These are phyloP conservation scores for Zygosaccharomyces pseudobailii DNA, from an alignment of 1,139 yeast genomes.

Conservation along the genomic window DNA sequence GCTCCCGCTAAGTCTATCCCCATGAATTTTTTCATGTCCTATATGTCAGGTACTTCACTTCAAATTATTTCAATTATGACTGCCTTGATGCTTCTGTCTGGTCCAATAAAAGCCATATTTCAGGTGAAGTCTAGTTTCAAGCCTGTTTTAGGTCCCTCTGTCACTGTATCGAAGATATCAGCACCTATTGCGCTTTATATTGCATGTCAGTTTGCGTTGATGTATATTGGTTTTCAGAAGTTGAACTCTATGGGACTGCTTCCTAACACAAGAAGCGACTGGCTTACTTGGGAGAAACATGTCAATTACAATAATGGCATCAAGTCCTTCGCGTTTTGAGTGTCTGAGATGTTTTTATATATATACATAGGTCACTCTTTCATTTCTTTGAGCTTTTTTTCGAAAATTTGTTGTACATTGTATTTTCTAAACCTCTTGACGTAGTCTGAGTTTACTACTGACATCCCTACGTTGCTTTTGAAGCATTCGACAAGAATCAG, in stretches of 20 bases:
- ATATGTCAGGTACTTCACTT: constrained; percentile 87
- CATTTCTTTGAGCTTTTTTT: constrained; percentile 36
- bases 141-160: constrained; percentile 36
- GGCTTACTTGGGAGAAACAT: constrained; percentile 81
- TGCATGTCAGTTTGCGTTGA: constrained; percentile 56
- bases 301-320: constrained; percentile 26
- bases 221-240: constrained; percentile 81
- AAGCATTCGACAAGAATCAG: constrained; percentile 82
- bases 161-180: constrained; percentile 42
- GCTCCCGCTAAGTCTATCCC: constrained; percentile 85
- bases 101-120: constrained; percentile 70
- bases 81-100: constrained; percentile 78
- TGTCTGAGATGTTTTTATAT: not conserved
- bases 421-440: constrained; percentile 42
- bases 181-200: constrained; percentile 48
- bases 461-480: constrained; percentile 75
- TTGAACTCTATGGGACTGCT: constrained; percentile 83
- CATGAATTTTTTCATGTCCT: constrained; percentile 85
- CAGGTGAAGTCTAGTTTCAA: constrained; percentile 46
- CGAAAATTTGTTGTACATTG: constrained; percentile 60
- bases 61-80: constrained; percentile 90
- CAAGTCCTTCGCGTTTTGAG: constrained; percentile 21
- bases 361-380: constrained; percentile 7
- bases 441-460: constrained; percentile 67
- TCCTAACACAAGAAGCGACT: constrained; percentile 82